Base-by-base conservation (phyloP, 2,329 filamentous ascomycete species). In the Coniella vitis region DNA sequence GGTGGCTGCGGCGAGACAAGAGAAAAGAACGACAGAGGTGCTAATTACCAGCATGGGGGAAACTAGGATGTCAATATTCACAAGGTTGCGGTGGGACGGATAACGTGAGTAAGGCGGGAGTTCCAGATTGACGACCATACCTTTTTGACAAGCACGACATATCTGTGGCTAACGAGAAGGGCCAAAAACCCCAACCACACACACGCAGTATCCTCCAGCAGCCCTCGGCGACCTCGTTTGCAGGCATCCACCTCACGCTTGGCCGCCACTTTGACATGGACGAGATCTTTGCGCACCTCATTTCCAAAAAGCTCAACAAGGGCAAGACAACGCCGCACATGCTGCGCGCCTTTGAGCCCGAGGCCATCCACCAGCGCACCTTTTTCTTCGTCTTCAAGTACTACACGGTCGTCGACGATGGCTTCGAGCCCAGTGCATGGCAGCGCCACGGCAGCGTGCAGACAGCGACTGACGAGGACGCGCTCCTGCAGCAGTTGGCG, bases 341-440 rank as follows among this genome's bases (percentile, higher is more conserved):
- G 65, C 66, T 74, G 51, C 68, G 76, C 21, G 71, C 74, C n/a
- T 79, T 66, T 45, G 61, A 67, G 14, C 53, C 62, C 2, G 66
- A 73, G 22, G 58, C 64, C 4, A 64, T 74, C 7, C 73, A 72
- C 12, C 78, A 78, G 55, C 68, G 74, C 7, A 76, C 73, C 7
- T 81, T 83, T 60, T 74, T 81, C 55, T 83, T 84, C 59, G 76
- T 72, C 37, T 82, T 84, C 60, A 81, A 83, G 55, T 84, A 83
- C 59, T 83, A 81, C 57, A 83, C 79, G 4, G 69, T 82, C 7
- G 72, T 83, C 12, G 75, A 72, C 2, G 69, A 76, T 4, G 73
- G 71, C 4, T 72, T 79, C 36, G 67, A 70, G 29, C 79, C 81
- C 0, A 76, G 79, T 57, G 68, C 75, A 5, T 84, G 79, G 79